These are phyloP conservation scores for Colletotrichum cordylinicola DNA, from an alignment of 2,329 filamentous ascomycete genomes.

Conservation along the genomic window DNA sequence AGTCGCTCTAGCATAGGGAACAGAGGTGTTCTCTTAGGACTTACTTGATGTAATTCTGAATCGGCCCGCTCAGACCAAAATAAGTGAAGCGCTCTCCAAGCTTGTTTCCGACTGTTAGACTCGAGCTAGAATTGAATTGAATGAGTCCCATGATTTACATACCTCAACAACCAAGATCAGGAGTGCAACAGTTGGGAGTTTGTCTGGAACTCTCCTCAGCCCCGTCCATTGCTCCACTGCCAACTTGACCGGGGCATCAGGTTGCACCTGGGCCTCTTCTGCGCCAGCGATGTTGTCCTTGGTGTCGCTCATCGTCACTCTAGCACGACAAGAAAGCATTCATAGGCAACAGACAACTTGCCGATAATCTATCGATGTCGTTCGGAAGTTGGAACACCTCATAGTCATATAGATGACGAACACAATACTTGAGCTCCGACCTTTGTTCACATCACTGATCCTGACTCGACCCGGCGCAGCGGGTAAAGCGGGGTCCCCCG, in stretches of 20 bases:
- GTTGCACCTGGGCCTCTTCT: background rate
- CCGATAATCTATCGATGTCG: background rate
- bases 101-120: constrained; percentile 22
- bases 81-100: constrained; percentile 35
- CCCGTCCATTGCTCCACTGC: constrained; percentile 5
- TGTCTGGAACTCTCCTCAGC: constrained; percentile 30
- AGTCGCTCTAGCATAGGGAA: background rate
- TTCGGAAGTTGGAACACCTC: background rate
- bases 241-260: background rate
- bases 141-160: background rate
- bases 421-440: background rate
- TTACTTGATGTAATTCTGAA: constrained; percentile 37
- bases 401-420: constrained; percentile 1
- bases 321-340: background rate
- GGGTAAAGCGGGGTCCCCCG: background rate
- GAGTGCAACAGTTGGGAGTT: constrained; percentile 29
- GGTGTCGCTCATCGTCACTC: background rate
- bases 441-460: background rate
- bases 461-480: constrained; percentile 2
- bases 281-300: constrained; percentile 7
- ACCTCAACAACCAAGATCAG: constrained; percentile 32
- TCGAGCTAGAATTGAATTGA: background rate
- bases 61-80: constrained; percentile 34
- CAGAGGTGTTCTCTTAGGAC: background rate
- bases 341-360: background rate